Conservation (phyloP, 495 filamentous ascomycete species). For the Penicillium odoratum region DNA sequence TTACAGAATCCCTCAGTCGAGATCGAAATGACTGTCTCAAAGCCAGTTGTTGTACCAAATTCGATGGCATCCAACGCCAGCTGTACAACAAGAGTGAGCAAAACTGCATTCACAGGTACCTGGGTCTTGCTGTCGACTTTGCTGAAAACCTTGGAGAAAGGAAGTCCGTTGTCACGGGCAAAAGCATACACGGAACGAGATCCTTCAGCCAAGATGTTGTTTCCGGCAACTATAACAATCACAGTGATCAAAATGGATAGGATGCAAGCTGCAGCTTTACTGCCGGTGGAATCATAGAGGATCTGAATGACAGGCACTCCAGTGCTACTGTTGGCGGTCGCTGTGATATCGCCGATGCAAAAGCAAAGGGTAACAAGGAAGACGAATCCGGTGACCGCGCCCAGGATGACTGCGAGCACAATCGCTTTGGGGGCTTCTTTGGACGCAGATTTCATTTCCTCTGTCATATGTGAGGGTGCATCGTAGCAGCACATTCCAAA, state of each 20-base stretch:
- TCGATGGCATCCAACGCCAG: slow-evolving; percentile 57
- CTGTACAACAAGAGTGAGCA: slow-evolving; percentile 52
- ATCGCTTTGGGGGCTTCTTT: slow-evolving; percentile 56
- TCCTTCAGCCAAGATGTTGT: slow-evolving; percentile 45
- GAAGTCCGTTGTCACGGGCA: slow-evolving; percentile 48
- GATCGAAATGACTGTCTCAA: slow-evolving; percentile 58
- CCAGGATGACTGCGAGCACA: slow-evolving; percentile 52
- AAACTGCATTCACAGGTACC: slow-evolving; percentile 51
- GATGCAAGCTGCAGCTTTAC: slow-evolving; percentile 40
- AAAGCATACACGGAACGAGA: slow-evolving; percentile 48
- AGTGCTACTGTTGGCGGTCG: slow-evolving; percentile 40
- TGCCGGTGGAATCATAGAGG: slow-evolving; percentile 48
- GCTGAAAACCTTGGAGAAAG: slow-evolving; percentile 44
- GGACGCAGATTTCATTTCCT: slow-evolving; percentile 52
- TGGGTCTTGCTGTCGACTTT: slow-evolving; percentile 39
- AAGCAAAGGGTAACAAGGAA: slow-evolving; percentile 51
- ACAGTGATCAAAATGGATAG: slow-evolving; percentile 42
- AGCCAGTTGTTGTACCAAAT: slow-evolving; percentile 57
- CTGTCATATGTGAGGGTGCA: slow-evolving; percentile 47
- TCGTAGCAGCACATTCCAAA: slow-evolving; percentile 61
- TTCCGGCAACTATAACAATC: slow-evolving; percentile 42
- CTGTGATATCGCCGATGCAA: slow-evolving; percentile 48
- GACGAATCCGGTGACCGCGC: slow-evolving; percentile 49
- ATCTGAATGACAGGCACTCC: slow-evolving; percentile 52
- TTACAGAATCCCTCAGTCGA: slow-evolving; percentile 59